Base-by-base conservation (phyloP, 1,284 basidiomycete genomes). In the Tylopilus sp. region DNA sequence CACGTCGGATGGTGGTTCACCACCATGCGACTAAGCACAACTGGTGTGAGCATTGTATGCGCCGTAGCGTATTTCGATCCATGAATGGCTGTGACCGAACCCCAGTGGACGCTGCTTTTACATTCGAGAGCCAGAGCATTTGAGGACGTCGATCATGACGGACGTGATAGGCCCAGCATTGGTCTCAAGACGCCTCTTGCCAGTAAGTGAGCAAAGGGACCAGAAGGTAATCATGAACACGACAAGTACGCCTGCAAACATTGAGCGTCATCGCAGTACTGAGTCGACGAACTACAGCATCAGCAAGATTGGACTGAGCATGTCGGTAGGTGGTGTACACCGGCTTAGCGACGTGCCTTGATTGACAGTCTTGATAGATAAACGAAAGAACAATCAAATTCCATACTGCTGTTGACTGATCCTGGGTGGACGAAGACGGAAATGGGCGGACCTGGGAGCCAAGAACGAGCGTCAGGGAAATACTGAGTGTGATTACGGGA, bases 51-150 rank as follows among this genome's bases (percentile, higher is more conserved):
- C 36, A 76, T 87, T 29, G 78, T 87, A 19, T 86, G 86, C 60
- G 81, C 86, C 6, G 86, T 87, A 19, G 86, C 86, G 3, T 87
- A 87, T 71, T 87, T 87, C 69, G 86, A 87, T 63, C 86, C 86
- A 86, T 86, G 60, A 73, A 86, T 74, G 26, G 7, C 58, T 13
- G 22, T n/a, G 41, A 6, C 24, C 0, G 47, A 49, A 24, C n/a
- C n/a, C n/a, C 67, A 10, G 52, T 63, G 39, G 79, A 79, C 66
- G 62, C 58, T 10, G 73, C 71, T 8, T 77, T 77, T 69, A 65
- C 63, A 32, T 70, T 79, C 58, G n/a, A n/a, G 61, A 71, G 54
- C 58, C 67, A 26, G 69, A 57, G 29, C 60, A 62, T 19, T 54
- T 79, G 33, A 53, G 67, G 55, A 63, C 67, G 26, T 72, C 69